Base-by-base conservation (phyloP, 1,284 basidiomycete species). In the Schizopora paradoxa region DNA sequence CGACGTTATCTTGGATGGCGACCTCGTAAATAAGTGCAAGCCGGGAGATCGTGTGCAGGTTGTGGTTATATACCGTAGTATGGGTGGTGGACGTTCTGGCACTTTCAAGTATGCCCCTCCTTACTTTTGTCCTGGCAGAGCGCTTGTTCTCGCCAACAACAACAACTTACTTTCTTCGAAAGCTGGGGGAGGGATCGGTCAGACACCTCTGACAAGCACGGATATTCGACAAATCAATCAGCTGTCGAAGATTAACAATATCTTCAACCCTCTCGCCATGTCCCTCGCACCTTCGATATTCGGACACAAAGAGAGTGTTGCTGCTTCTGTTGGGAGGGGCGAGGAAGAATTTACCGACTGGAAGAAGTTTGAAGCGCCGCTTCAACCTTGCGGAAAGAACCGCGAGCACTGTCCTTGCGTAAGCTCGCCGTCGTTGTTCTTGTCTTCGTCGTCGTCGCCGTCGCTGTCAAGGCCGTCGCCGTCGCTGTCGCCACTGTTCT, bases 221-320 rank as follows among this genome's bases (percentile, higher is more conserved):
- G 96, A 99, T 68, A 94, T 99, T 58, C 89, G 95, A 53, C 86
- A 86, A 58, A 99, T 99, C 67, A 98, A 97, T 69, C 91, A 95
- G 66, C 77, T 98, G 36, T 75, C 90, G 22, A 94, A 91, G 70
- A 81, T 83, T 40, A 75, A 76, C 16, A 84, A 91, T 59, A 91
- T 97, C 54, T 95, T 96, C 65, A 71, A 75, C 26, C 76, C 98
- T 14, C 80, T 99, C 37, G 93, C 93, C 4, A 82, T 91, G 64
- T 99, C 95, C 2, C 81, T 99, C 39, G 96, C 96, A 14, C 94
- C 96, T 5, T 98, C 95, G 2, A 99, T 99, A 56, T 99, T 83
- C 61, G 96, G 96, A 2, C 91, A 93, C 99, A 63, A 81, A 86
- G 55, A 94, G 96, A 4, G 81, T 98, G 53, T 73, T 98, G 8